phyloP scores from a whole-genome alignment of 2,329 filamentous ascomycete species.

The Microcera coccophila region DNA sequence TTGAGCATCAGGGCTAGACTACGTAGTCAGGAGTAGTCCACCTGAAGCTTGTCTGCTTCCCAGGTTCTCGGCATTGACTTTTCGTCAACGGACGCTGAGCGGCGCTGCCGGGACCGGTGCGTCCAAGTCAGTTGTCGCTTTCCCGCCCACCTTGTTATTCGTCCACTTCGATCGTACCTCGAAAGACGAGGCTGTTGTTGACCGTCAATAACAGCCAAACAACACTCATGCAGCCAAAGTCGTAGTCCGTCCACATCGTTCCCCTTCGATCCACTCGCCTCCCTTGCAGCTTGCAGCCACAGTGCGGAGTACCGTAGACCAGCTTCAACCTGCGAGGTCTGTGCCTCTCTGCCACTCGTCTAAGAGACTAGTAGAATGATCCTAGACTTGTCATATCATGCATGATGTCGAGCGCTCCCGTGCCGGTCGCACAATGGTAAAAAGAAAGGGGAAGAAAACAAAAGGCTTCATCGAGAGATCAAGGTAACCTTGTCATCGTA shows the following conservation, averaged over 20 bases:
- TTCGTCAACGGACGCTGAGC: too few relatives aligned
- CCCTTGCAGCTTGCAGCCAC: slow-evolving; percentile 23
- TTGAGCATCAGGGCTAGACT: too few relatives aligned
- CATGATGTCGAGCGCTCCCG: slow-evolving; percentile 10
- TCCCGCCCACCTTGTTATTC: background rate
- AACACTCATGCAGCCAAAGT: slow-evolving; percentile 17
- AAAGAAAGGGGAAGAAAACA: too few relatives aligned
- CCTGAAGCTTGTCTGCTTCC: too few relatives aligned
- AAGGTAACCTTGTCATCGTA: too few relatives aligned
- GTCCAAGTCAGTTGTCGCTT: too few relatives aligned
- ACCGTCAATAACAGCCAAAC: slow-evolving; percentile 4
- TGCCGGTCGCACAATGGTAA: too few relatives aligned
- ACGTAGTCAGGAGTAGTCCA: too few relatives aligned
- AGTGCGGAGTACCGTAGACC: slow-evolving; percentile 15
- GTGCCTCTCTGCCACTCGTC: slow-evolving; percentile 7
- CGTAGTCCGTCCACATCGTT: slow-evolving; percentile 3
- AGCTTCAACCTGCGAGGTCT: slow-evolving; percentile 6
- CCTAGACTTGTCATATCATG: slow-evolving; percentile 10
- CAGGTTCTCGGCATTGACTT: too few relatives aligned
- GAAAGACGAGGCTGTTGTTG: background rate
- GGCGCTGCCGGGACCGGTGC: too few relatives aligned
- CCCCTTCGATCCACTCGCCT: slow-evolving; percentile 10
- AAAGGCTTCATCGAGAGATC: too few relatives aligned
- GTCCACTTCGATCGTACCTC: background rate
- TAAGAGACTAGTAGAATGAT: too few relatives aligned